Percentiles rank a stretch among this genome's conserved stretches.
phyloP scores from a whole-genome alignment of 345 rosid species.

The Populus euphratica region DNA sequence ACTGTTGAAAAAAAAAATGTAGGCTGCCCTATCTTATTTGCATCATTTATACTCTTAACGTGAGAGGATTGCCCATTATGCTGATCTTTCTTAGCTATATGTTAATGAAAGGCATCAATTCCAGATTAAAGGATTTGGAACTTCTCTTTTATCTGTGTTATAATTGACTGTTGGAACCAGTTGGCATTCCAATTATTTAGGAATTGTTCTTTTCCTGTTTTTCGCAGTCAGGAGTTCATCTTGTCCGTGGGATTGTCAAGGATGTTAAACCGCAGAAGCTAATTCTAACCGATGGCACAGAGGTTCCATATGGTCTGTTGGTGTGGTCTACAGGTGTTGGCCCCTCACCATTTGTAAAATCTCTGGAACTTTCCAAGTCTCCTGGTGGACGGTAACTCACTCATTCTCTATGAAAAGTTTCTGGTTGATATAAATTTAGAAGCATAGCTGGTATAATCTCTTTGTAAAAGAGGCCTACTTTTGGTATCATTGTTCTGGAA shows the following conservation, averaged over 20 bases:
- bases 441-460: not conserved
- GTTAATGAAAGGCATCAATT: not conserved
- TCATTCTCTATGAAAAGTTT: not conserved
- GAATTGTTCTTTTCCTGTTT: not conserved
- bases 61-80: not conserved
- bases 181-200: not conserved
- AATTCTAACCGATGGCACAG: conserved; percentile 73
- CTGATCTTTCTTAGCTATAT: not conserved
- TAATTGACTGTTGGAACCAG: not conserved
- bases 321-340: conserved; percentile 98
- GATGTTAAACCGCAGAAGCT: conserved; percentile 73
- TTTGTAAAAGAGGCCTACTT: not conserved
- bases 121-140: not conserved
- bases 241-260: conserved; percentile 84
- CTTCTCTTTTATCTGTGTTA: not conserved
- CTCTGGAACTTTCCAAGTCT: conserved; percentile 74
- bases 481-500: not conserved
- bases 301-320: conserved; percentile 83
- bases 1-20: not conserved
- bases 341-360: conserved; percentile 66
- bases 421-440: not conserved
- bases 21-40: not conserved
- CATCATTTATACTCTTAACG: not conserved
- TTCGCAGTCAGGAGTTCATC: conserved; percentile 82
- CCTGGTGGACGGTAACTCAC: conserved; percentile 77